phyloP scores from a whole-genome alignment of 176 grass and related monocot species.

The Carex myosuroides region DNA sequence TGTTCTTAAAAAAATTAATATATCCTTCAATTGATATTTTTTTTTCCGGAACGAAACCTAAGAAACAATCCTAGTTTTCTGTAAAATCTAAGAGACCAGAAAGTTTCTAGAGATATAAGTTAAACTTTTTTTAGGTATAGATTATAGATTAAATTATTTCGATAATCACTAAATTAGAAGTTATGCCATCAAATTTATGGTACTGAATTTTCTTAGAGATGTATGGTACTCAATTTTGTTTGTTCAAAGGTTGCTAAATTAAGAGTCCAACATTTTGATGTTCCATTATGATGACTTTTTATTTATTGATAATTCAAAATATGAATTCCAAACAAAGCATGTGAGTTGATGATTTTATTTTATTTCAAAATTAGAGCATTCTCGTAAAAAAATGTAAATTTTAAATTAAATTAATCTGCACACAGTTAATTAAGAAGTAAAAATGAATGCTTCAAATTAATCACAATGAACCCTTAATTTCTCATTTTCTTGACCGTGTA shows the following conservation, averaged over 20 bases:
- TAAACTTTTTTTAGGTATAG: too few species aligned
- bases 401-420: neutral
- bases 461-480: too few species aligned
- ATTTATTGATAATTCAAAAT: neutral
- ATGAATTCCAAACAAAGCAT: neutral
- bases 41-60: too few species aligned
- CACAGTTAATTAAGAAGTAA: too few species aligned
- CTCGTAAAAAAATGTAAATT: neutral
- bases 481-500: too few species aligned
- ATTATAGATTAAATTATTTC: neutral
- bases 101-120: neutral
- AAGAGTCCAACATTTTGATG: neutral
- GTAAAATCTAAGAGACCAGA: neutral
- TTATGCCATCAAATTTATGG: neutral
- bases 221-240: neutral
- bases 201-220: neutral
- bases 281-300: neutral
- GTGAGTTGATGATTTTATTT: neutral
- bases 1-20: too few species aligned
- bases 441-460: too few species aligned
- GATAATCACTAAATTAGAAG: neutral
- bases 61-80: too few species aligned
- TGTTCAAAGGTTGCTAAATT: neutral
- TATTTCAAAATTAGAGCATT: too few species aligned
- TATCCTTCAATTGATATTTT: too few species aligned